Evolutionary conservation across 2,329 filamentous ascomycete species (phyloP).

Genomic region (Epicoccum sorghinum): DNA sequence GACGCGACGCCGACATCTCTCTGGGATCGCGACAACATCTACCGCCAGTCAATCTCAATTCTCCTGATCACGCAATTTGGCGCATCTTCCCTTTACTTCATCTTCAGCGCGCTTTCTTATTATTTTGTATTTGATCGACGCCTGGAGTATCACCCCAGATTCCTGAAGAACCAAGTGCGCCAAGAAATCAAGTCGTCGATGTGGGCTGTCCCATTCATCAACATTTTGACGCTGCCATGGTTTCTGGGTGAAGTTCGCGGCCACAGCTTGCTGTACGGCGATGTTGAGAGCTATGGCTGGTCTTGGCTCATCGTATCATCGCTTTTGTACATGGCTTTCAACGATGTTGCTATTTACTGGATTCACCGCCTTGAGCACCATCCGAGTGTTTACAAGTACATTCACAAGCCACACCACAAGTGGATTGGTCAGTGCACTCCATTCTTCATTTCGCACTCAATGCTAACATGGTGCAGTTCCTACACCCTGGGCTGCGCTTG

Average conservation of each 20-base stretch:
- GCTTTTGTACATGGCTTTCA: constrained; percentile 54
- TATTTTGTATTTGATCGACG: constrained; percentile 50
- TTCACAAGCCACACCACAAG: constrained; percentile 59
- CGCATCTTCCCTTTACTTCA: constrained; percentile 21
- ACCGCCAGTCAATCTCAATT: constrained; percentile 23
- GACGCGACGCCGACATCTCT: constrained; percentile 15
- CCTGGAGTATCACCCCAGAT: constrained; percentile 56
- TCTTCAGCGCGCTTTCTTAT: constrained; percentile 27
- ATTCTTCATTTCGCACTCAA: not conserved
- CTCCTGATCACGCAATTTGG: constrained; percentile 24
- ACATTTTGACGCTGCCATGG: constrained; percentile 54
- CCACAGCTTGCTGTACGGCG: constrained; percentile 52
- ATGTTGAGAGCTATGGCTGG: constrained; percentile 40
- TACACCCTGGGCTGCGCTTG: constrained; percentile 56
- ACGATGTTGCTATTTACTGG: constrained; percentile 57
- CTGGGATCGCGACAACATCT: constrained; percentile 28
- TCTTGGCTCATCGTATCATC: constrained; percentile 50
- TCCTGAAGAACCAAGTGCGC: constrained; percentile 56
- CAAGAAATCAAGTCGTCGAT: constrained; percentile 55
- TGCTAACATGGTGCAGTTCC: constrained; percentile 44
- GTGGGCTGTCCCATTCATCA: constrained; percentile 53
- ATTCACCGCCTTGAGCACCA: constrained; percentile 57
- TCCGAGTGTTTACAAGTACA: constrained; percentile 55
- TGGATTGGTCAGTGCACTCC: constrained; percentile 52
- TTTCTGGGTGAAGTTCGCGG: constrained; percentile 58